Percentiles rank a stretch among this genome's conserved stretches.
These are phyloP conservation scores for Mycena pura DNA, from an alignment of 768 basidiomycete genomes.

Conservation along the genomic window DNA sequence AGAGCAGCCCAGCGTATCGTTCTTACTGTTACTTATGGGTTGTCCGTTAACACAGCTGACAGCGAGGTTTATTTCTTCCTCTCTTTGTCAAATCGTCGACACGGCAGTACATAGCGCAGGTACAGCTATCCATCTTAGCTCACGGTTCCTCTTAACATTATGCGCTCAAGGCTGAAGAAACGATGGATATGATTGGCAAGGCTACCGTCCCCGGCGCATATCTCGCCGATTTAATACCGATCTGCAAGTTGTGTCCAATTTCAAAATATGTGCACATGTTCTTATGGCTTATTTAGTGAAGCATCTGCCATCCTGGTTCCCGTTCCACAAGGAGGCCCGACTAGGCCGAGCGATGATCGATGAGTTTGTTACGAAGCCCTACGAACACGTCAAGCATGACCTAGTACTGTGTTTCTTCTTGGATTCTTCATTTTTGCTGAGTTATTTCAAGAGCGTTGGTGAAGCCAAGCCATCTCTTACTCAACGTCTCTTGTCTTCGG, in stretches of 20 bases:
- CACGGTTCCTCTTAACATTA: conserved; percentile 32
- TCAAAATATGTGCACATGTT: background rate
- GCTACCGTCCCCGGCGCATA: conserved; percentile 37
- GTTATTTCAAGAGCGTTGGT: conserved; percentile 17
- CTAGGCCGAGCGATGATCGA: conserved; percentile 10
- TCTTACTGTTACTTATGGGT: conserved; percentile 34
- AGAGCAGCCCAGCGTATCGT: conserved; percentile 29
- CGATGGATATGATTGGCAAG: conserved; percentile 32
- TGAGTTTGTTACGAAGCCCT: conserved; percentile 22
- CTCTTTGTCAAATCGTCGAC: too few relatives aligned
- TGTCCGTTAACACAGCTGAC: too few relatives aligned
- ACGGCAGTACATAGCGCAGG: too few relatives aligned
- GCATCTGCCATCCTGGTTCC: conserved; percentile 35
- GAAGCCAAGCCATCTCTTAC: conserved; percentile 23
- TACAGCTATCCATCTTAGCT: too few relatives aligned
- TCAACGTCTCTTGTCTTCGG: background rate
- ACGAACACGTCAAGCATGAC: conserved; percentile 29
- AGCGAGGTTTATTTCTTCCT: too few relatives aligned
- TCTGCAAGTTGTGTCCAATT: conserved; percentile 19
- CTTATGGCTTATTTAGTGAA: conserved; percentile 25
- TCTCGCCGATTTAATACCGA: conserved; percentile 36
- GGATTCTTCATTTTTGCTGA: too few relatives aligned
- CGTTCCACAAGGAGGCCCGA: conserved; percentile 21
- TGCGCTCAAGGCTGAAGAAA: conserved; percentile 33
- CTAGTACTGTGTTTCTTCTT: too few relatives aligned